phyloP scores from a whole-genome alignment of 106 monocot species.

The Allium fistulosum region DNA sequence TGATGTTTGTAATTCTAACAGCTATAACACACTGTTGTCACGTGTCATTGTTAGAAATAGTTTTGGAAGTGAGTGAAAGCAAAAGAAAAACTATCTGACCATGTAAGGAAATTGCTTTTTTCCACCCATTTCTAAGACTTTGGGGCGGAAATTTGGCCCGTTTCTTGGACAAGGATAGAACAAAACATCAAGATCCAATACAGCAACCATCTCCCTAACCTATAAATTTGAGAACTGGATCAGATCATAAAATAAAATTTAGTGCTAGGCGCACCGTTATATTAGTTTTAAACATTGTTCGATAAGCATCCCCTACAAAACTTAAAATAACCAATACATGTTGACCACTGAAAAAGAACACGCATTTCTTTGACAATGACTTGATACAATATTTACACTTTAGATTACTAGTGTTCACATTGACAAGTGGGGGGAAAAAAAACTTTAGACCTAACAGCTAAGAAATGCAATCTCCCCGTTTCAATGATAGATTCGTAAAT shows the following conservation, averaged over 20 bases:
- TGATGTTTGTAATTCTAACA: neutral
- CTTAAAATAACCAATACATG: too few species aligned
- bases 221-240: slow-evolving; percentile 6
- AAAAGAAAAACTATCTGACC: slow-evolving; percentile 26
- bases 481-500: slow-evolving; percentile 1
- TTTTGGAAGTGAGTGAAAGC: neutral
- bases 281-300: too few species aligned
- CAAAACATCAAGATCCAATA: slow-evolving; percentile 90
- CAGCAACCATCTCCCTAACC: slow-evolving; percentile 81
- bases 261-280: too few species aligned
- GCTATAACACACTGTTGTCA: neutral
- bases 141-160: slow-evolving; percentile 84
- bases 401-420: too few species aligned
- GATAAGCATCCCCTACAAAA: too few species aligned
- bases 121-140: slow-evolving; percentile 84
- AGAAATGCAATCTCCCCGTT: neutral
- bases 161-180: slow-evolving; percentile 96
- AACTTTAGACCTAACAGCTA: too few species aligned
- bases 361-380: too few species aligned
- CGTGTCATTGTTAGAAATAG: neutral
- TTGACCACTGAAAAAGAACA: too few species aligned
- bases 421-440: too few species aligned
- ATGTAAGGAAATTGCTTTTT: slow-evolving; percentile 96
- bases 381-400: too few species aligned
- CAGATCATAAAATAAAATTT: too few species aligned